Percentiles rank a stretch among this genome's conserved stretches.
Conservation (phyloP, 2,329 filamentous ascomycete genomes). For the Penicillium nordicum region DNA sequence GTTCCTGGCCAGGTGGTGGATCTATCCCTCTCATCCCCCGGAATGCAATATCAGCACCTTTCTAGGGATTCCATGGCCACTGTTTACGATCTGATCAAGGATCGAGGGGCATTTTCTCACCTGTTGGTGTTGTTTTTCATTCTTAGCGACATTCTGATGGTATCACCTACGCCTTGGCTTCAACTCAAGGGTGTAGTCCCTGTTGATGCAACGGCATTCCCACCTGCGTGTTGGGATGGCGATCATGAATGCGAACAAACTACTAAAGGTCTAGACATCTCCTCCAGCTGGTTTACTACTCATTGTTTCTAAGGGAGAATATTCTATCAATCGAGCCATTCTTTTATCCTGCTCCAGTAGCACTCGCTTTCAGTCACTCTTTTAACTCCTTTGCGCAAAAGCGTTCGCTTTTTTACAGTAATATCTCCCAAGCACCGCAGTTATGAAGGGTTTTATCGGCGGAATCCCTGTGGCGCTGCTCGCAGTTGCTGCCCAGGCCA, state of each 20-base stretch:
- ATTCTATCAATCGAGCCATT: conserved; percentile 17
- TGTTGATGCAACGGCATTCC: conserved; percentile 18
- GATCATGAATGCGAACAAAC: conserved; percentile 16
- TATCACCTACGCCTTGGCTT: background rate
- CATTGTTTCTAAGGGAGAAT: conserved; percentile 5
- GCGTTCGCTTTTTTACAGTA: conserved; percentile 8
- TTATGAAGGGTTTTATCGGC: conserved; percentile 37
- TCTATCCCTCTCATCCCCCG: conserved; percentile 5
- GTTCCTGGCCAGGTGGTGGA: conserved; percentile 5
- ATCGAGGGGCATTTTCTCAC: background rate
- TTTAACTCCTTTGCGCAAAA: conserved; percentile 10
- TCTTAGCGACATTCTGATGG: conserved; percentile 22
- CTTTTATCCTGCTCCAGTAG: conserved; percentile 16
- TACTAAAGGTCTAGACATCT: conserved; percentile 22
- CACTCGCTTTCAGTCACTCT: conserved; percentile 18
- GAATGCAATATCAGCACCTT: conserved; percentile 19
- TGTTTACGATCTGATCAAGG: conserved; percentile 14
- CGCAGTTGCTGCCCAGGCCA: conserved; percentile 30
- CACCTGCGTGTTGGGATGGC: conserved; percentile 1
- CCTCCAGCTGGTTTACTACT: background rate
- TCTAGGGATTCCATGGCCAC: background rate
- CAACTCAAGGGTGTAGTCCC: background rate
- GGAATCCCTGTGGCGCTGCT: conserved; percentile 37
- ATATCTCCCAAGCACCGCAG: conserved; percentile 11
- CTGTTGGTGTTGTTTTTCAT: conserved; percentile 13